Evolutionary conservation across 1,139 yeast species (phyloP).

Genomic region (Oligophagozyma castellii): DNA sequence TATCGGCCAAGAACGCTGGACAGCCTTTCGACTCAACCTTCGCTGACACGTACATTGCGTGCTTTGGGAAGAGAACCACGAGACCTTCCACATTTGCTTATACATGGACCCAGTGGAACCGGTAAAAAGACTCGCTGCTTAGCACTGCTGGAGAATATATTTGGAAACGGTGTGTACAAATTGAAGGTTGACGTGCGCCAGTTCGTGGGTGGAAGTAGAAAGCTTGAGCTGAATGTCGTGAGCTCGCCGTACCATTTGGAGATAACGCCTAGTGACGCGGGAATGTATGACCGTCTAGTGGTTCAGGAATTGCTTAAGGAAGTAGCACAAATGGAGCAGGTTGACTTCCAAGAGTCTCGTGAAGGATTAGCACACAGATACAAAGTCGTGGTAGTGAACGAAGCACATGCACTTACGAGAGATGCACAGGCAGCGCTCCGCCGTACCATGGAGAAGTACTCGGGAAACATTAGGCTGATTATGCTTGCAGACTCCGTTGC

Average conservation of each 20-base stretch:
- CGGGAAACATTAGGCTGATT: conserved; percentile 71
- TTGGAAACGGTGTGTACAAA: conserved; percentile 70
- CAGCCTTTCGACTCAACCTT: conserved; percentile 51
- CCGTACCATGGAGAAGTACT: conserved; percentile 96
- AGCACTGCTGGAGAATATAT: conserved; percentile 65
- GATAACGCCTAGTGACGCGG: conserved; percentile 94
- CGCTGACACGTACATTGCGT: conserved; percentile 47
- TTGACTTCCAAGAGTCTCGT: conserved; percentile 35
- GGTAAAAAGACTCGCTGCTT: conserved; percentile 93
- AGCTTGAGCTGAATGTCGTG: conserved; percentile 80
- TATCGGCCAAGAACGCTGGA: conserved; percentile 65
- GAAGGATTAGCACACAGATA: conserved; percentile 44
- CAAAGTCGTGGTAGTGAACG: conserved; percentile 86
- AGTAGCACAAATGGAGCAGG: conserved; percentile 89
- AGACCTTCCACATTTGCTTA: conserved; percentile 83
- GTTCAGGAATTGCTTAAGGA: conserved; percentile 89
- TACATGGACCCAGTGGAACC: conserved; percentile 94
- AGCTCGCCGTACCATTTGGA: conserved; percentile 86
- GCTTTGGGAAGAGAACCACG: conserved; percentile 33
- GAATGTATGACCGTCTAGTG: conserved; percentile 75
- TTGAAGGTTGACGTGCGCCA: conserved; percentile 84
- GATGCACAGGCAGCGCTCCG: conserved; percentile 97
- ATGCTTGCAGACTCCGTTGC: conserved; percentile 83
- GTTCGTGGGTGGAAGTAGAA: conserved; percentile 60
- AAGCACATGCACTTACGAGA: conserved; percentile 96